phyloP scores from a whole-genome alignment of 176 grass and related monocot species.

The Oryza rufipogon region DNA sequence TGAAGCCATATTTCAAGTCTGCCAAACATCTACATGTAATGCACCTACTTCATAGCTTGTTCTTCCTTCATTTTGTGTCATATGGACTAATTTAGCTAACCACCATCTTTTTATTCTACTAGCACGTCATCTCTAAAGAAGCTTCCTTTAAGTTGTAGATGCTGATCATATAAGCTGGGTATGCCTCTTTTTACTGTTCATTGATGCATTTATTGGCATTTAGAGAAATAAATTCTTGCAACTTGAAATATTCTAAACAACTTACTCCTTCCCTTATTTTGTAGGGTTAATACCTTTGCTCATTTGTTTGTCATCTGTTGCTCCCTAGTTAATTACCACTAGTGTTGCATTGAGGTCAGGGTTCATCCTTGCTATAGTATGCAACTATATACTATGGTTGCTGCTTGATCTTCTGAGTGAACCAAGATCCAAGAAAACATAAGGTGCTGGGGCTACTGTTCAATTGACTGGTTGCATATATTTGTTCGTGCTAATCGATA shows the following conservation, averaged over 20 bases:
- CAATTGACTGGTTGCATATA: not conserved
- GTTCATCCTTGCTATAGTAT: slow-evolving; percentile 33
- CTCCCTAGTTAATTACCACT: slow-evolving; percentile 49
- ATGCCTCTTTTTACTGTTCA: slow-evolving; percentile 13
- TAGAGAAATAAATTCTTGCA: slow-evolving; percentile 29
- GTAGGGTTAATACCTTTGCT: slow-evolving; percentile 62
- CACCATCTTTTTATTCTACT: slow-evolving; percentile 4
- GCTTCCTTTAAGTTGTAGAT: slow-evolving; percentile 33
- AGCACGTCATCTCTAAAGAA: slow-evolving; percentile 51
- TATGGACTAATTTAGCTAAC: slow-evolving; percentile 13
- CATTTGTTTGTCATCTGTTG: slow-evolving; percentile 24
- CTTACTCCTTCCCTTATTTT: slow-evolving; percentile 15
- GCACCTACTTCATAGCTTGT: not conserved
- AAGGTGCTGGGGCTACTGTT: slow-evolving; percentile 4
- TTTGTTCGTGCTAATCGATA: slow-evolving; percentile 4
- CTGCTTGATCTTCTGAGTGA: slow-evolving; percentile 24
- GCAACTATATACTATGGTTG: slow-evolving; percentile 13
- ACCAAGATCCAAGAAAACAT: slow-evolving; percentile 23
- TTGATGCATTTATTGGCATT: not conserved
- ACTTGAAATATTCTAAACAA: slow-evolving; percentile 37
- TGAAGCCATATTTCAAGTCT: slow-evolving; percentile 54
- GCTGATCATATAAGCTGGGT: slow-evolving; percentile 44
- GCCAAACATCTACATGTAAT: slow-evolving; percentile 57
- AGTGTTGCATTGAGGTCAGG: slow-evolving; percentile 46
- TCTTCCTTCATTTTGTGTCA: slow-evolving; percentile 29